Evolutionary conservation across 345 rosid genomes (phyloP).

Genomic region (Salix viminalis): DNA sequence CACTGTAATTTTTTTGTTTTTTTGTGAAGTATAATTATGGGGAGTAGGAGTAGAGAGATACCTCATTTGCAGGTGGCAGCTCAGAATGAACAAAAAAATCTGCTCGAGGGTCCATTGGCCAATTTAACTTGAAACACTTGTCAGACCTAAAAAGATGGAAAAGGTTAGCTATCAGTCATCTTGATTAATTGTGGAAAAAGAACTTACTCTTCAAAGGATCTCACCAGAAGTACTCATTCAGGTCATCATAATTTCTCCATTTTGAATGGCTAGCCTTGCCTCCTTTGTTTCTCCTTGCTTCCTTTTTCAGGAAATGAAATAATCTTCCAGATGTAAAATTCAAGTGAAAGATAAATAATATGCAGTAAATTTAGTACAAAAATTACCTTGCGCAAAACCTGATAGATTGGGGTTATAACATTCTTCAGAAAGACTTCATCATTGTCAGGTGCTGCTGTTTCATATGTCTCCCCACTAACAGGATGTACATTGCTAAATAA

Average conservation of each 20-base stretch:
- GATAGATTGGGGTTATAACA: constrained; percentile 76
- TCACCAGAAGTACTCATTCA: constrained; percentile 97
- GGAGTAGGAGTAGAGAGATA: constrained; percentile 13
- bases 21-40: not conserved
- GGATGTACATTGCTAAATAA: constrained; percentile 45
- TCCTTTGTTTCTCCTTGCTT: constrained; percentile 67
- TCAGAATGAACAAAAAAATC: constrained; percentile 71
- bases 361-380: constrained; percentile 3
- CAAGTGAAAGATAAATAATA: not conserved
- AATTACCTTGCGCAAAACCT: constrained; percentile 66
- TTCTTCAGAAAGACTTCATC: constrained; percentile 74
- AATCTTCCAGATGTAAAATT: constrained; percentile 9
- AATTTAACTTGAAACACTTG: constrained; percentile 56
- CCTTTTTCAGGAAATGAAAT: constrained; percentile 49
- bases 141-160: constrained; percentile 53
- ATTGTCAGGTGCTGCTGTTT: constrained; percentile 39
- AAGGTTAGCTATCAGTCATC: constrained; percentile 6
- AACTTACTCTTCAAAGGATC: constrained; percentile 20
- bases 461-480: constrained; percentile 53
- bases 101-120: constrained; percentile 66
- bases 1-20: not conserved
- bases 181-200: constrained; percentile 7
- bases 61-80: constrained; percentile 34
- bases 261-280: constrained; percentile 93
- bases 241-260: constrained; percentile 98